These are phyloP conservation scores for Urostyla sp. DNA, from an alignment of 73 alveolate genomes.

Conservation along the genomic window DNA sequence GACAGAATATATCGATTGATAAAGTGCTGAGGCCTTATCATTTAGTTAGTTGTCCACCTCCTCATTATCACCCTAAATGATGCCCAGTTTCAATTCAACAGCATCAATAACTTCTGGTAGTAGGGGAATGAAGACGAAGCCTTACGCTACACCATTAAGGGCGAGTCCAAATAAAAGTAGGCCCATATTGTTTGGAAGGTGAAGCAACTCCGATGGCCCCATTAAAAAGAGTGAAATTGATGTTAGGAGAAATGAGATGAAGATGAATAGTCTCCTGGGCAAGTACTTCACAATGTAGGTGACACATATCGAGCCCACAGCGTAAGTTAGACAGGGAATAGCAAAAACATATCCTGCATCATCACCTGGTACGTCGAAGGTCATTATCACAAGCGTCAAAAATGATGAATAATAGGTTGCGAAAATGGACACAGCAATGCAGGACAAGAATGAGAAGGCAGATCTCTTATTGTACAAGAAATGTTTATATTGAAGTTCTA, in stretches of 20 bases:
- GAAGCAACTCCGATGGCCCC: constrained; percentile 47
- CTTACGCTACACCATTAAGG: constrained; percentile 44
- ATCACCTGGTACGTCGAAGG: constrained; percentile 23
- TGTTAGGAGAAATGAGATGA: constrained; percentile 21
- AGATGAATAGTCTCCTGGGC: constrained; percentile 46
- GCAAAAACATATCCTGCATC: constrained; percentile 28
- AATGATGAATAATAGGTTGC: constrained; percentile 40
- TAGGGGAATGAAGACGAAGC: constrained; percentile 42
- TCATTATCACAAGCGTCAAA: constrained; percentile 35
- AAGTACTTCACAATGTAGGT: constrained; percentile 12
- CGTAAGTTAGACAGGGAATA: constrained; percentile 43
- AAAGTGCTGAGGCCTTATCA: constrained; percentile 45
- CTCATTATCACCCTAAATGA: constrained; percentile 39
- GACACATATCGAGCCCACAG: constrained; percentile 24
- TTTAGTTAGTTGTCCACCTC: constrained; percentile 7
- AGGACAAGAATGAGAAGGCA: constrained; percentile 37
- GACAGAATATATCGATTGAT: constrained; percentile 40
- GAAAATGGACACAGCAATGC: constrained; percentile 24
- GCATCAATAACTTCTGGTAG: constrained; percentile 54
- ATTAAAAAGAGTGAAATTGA: not conserved
- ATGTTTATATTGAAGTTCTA: too few species aligned
- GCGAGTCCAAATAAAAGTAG: constrained; percentile 32
- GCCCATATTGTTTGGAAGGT: constrained; percentile 16
- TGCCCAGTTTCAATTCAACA: constrained; percentile 22
- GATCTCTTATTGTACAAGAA: constrained; percentile 25